Evolutionary conservation across 78 protist genomes (phyloP).

Genomic region (Neovahlkampfia damariscottae): DNA sequence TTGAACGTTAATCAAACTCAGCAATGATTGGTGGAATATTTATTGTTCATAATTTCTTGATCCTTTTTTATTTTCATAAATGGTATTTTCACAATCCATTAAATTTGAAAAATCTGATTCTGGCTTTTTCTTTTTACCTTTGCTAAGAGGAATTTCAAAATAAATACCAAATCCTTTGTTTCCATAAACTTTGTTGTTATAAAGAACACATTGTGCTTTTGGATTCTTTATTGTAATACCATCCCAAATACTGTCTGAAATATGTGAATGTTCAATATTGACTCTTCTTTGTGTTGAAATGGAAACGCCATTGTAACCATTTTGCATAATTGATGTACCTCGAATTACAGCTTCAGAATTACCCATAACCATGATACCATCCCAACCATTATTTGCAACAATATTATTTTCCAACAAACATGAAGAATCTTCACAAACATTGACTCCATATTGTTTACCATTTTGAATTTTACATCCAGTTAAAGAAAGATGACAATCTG

Average conservation of each 20-base stretch:
- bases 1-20: too few species aligned
- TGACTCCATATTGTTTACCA: not conserved
- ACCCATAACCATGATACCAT: not conserved
- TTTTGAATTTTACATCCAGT: not conserved
- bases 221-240: not conserved
- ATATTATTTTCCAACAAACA: not conserved
- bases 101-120: too few species aligned
- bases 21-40: too few species aligned
- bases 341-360: not conserved
- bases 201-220: not conserved
- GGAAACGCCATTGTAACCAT: not conserved
- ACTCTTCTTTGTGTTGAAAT: not conserved
- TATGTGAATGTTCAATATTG: not conserved
- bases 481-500: not conserved
- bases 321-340: not conserved
- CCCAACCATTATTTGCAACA: not conserved
- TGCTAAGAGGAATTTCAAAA: too few species aligned
- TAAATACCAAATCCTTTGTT: constrained; percentile 1
- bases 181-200: not conserved
- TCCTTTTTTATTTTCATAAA: too few species aligned
- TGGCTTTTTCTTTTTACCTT: too few species aligned
- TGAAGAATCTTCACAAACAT: not conserved
- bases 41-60: too few species aligned
- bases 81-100: too few species aligned
- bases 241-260: not conserved